Evolutionary conservation across 306 rosid genomes (phyloP).

Genomic region (Prosopis cineraria): DNA sequence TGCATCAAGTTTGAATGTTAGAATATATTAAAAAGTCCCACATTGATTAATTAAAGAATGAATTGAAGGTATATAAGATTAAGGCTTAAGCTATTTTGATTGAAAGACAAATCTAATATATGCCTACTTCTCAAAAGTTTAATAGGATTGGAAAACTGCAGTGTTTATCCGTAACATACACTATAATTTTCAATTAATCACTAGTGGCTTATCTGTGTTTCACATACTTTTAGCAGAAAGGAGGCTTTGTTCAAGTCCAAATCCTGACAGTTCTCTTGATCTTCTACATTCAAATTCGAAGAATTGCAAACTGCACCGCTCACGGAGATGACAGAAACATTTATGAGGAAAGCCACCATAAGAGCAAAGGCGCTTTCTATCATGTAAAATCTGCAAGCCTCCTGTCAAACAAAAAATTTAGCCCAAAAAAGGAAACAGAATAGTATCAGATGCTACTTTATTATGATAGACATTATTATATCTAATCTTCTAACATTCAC

Average conservation of each 20-base stretch:
- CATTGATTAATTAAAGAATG: too few relatives aligned
- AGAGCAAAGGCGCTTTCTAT: slow-evolving; percentile 96
- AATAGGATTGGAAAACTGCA: not conserved
- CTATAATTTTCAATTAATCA: slow-evolving; percentile 19
- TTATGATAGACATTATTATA: too few relatives aligned
- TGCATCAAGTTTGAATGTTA: not conserved
- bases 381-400: slow-evolving; percentile 93
- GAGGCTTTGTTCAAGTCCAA: slow-evolving; percentile 95
- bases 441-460: not conserved
- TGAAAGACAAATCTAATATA: too few relatives aligned
- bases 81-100: too few relatives aligned
- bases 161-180: not conserved
- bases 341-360: slow-evolving; percentile 82
- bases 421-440: not conserved
- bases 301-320: slow-evolving; percentile 91
- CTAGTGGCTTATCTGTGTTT: slow-evolving; percentile 14
- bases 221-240: slow-evolving; percentile 78
- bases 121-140: too few relatives aligned
- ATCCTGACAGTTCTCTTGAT: slow-evolving; percentile 71
- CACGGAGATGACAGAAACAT: slow-evolving; percentile 83
- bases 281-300: slow-evolving; percentile 62
- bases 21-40: too few relatives aligned
- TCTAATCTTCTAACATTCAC: not conserved
- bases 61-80: too few relatives aligned
- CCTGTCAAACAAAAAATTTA: slow-evolving; percentile 45